A percentile compares a stretch with the other conserved stretches of the same genome.
phyloP scores from a whole-genome alignment of 306 rosid species.

The Fragaria vesca region DNA sequence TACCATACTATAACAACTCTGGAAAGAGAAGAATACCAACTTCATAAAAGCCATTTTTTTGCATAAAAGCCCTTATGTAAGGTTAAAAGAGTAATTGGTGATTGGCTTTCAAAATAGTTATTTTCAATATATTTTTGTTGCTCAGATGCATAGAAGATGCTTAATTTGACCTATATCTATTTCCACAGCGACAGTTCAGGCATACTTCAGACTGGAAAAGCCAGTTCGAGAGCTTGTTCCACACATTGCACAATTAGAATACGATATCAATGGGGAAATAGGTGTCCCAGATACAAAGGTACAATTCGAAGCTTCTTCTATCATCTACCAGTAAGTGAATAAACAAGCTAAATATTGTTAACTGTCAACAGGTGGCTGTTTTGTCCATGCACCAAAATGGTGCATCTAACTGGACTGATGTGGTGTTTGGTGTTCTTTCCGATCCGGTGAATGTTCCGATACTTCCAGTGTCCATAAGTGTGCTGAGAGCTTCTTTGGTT shows the following conservation, averaged over 20 bases:
- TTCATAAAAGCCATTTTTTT: not conserved
- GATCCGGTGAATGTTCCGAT: slow-evolving; percentile 62
- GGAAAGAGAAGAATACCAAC: not conserved
- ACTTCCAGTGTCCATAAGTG: slow-evolving; percentile 63
- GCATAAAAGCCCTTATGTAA: not conserved
- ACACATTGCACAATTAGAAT: slow-evolving; percentile 58
- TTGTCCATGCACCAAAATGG: slow-evolving; percentile 67
- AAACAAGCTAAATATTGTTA: slow-evolving; percentile 26
- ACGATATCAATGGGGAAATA: slow-evolving; percentile 73
- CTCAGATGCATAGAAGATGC: not conserved
- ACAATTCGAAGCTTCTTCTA: slow-evolving; percentile 29
- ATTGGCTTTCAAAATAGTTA: not conserved
- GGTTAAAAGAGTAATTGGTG: slow-evolving; percentile 4
- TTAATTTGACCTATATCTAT: slow-evolving; percentile 15
- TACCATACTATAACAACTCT: not conserved
- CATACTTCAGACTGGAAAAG: slow-evolving; percentile 70
- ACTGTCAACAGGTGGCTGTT: slow-evolving; percentile 61
- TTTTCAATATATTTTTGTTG: not conserved
- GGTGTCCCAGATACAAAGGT: slow-evolving; percentile 77
- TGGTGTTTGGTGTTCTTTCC: slow-evolving; percentile 78
- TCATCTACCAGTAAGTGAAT: slow-evolving; percentile 16
- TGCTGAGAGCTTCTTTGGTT: slow-evolving; percentile 63
- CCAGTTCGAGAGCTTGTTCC: slow-evolving; percentile 79
- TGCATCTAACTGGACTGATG: slow-evolving; percentile 55
- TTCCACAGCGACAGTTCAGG: slow-evolving; percentile 86